Evolutionary conservation across 169 alveolate species (phyloP), one percentile per base, ranked within the genome.

Genomic region (Plasmodium reichenowi): DNA sequence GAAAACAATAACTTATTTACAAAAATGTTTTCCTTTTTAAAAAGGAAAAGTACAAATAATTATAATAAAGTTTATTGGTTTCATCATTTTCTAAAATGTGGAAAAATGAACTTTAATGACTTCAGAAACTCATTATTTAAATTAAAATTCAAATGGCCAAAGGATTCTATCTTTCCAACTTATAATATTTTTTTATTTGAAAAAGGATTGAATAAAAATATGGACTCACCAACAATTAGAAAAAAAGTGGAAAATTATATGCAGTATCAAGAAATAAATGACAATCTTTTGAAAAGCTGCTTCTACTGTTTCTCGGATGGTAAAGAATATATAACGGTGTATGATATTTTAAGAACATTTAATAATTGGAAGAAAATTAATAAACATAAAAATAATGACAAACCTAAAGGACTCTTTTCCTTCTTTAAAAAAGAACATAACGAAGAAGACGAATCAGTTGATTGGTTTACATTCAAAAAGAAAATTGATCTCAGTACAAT

Each of bases 91-190:
- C 43, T 60, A 60, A 72, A 85, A 60, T 52, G 72, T 15, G 92
- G 92, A 24, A 72, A 85, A 85, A 85, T 85, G 92, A 85, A 85
- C 62, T 85, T 43, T 47, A 13, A 26, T n/a, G 87, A 71, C 59
- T 85, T 85, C 15, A 85, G 71, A 85, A 85, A 71, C 22, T 1
- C 72, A 15, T 58, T 85, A 59, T 29, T 71, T 13, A 2, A 13
- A 6, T 63, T 85, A 71, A 85, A 85, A 85, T 85, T 85, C 45
- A 85, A 85, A 45, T 85, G 92, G 92, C 92, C 92, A 12, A 85
- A 59, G 50, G 92, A 85, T 72, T 43, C 92, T 0, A 22, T 85
- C 29, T 72, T 85, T 38, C 85, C 87, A 85, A 29, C 92, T 1
- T 85, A 85, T n/a, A 85, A 72, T 26, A 60, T 85, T 22, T 85